phyloP scores from a whole-genome alignment of 805 yeast genomes.

The Torulaspora quercuum region DNA sequence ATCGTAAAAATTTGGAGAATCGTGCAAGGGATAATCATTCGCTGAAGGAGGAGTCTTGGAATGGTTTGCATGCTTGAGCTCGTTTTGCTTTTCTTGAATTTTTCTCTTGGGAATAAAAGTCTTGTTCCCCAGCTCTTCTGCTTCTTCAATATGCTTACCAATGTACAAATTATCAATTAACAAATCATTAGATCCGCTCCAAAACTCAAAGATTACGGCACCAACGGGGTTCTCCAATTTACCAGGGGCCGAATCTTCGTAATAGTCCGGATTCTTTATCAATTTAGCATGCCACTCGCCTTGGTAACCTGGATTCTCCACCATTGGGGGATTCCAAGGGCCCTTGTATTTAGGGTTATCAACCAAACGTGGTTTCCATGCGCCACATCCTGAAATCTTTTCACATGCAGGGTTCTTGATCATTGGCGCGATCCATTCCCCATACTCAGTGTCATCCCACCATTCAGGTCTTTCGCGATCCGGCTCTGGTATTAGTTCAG shows the following conservation, averaged over 20 bases:
- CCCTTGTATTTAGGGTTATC: conserved; percentile 73
- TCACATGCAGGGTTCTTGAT: conserved; percentile 73
- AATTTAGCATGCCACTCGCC: conserved; percentile 74
- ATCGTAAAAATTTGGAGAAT: conserved; percentile 5
- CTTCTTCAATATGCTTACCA: conserved; percentile 81
- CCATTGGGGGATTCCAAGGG: conserved; percentile 66
- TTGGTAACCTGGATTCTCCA: conserved; percentile 69
- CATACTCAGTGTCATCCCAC: conserved; percentile 92
- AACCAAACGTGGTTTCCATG: conserved; percentile 67
- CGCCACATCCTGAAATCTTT: conserved; percentile 67
- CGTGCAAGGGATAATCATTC: background rate
- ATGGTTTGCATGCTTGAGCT: conserved; percentile 13
- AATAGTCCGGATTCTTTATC: conserved; percentile 68
- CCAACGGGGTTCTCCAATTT: conserved; percentile 69
- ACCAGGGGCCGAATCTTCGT: conserved; percentile 55
- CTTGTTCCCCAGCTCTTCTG: conserved; percentile 74
- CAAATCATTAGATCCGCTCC: conserved; percentile 78
- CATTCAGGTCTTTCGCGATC: conserved; percentile 61
- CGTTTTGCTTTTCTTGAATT: conserved; percentile 47
- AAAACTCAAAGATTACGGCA: conserved; percentile 69
- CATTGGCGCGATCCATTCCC: conserved; percentile 72
- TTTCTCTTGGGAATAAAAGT: conserved; percentile 57
- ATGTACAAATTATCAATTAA: conserved; percentile 79
- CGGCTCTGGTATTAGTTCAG: conserved; percentile 63
- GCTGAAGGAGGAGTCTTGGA: conserved; percentile 5